These are phyloP conservation scores for Macrophomina pseudophaseolina DNA, from an alignment of 2,329 filamentous ascomycete species.

Conservation along the genomic window DNA sequence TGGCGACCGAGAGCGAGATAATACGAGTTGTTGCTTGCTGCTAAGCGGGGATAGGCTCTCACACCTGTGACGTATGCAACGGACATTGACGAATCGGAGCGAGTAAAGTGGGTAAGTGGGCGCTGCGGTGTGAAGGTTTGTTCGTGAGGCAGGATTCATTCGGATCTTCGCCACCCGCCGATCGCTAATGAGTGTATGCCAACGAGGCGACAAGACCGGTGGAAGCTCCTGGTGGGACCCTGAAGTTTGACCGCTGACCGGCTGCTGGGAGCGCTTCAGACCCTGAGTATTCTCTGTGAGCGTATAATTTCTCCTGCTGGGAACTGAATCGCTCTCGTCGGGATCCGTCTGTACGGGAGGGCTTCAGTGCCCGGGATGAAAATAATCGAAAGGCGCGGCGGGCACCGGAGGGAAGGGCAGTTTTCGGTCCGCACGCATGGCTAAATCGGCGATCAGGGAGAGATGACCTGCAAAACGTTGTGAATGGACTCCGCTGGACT, in stretches of 20 bases:
- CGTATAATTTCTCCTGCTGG: background rate
- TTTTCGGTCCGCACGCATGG: conserved; percentile 7
- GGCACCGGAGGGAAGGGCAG: background rate
- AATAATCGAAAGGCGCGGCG: conserved; percentile 1
- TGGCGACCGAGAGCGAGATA: background rate
- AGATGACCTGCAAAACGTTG: background rate
- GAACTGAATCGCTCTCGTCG: background rate
- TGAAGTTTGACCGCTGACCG: background rate
- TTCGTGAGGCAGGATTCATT: conserved; percentile 2
- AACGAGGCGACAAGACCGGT: background rate
- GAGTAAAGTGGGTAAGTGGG: conserved; percentile 11
- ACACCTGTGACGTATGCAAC: conserved; percentile 1
- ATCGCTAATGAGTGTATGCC: background rate
- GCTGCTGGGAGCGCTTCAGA: background rate
- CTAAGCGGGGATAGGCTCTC: background rate
- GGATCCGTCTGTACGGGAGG: background rate
- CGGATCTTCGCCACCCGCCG: conserved; percentile 20
- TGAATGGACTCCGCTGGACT: background rate
- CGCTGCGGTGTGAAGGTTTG: conserved; percentile 16
- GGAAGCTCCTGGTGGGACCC: conserved; percentile 1
- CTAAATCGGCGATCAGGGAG: conserved; percentile 14
- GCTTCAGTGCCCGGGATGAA: background rate
- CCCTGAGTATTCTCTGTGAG: background rate
- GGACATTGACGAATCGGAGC: background rate
- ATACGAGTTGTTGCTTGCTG: conserved; percentile 3